phyloP scores from a whole-genome alignment of 2,329 filamentous ascomycete genomes.

The Leptographium radiaticola region DNA sequence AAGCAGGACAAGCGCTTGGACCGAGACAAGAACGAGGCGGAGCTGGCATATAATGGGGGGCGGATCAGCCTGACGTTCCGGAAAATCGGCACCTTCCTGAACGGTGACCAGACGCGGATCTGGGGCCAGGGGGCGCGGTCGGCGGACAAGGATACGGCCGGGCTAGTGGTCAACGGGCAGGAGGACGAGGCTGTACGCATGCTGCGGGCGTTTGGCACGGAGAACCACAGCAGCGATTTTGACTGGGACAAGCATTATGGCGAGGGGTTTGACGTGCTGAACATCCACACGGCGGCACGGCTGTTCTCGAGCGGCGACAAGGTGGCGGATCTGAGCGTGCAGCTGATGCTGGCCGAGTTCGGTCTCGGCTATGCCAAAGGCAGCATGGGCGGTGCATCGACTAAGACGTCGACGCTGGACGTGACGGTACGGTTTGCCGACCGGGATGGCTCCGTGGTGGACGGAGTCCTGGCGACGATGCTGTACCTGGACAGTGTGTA shows the following conservation, averaged over 20 bases:
- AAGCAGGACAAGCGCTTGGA: constrained; percentile 66
- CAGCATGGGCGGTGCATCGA: constrained; percentile 20
- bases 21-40: constrained; percentile 53
- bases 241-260: constrained; percentile 70
- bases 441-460: constrained; percentile 32
- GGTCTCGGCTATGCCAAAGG: constrained; percentile 33
- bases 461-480: constrained; percentile 40
- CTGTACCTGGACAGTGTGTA: constrained; percentile 47
- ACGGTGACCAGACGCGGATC: constrained; percentile 50
- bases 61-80: constrained; percentile 91
- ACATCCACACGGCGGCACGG: constrained; percentile 41
- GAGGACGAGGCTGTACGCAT: constrained; percentile 51
- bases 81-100: constrained; percentile 73
- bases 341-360: constrained; percentile 35
- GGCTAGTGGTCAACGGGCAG: constrained; percentile 55
- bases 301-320: constrained; percentile 36
- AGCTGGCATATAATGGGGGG: constrained; percentile 59
- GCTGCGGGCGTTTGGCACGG: constrained; percentile 67
- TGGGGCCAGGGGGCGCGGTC: constrained; percentile 80
- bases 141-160: constrained; percentile 50
- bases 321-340: constrained; percentile 34
- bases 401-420: constrained; percentile 7
- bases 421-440: constrained; percentile 37
- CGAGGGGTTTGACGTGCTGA: constrained; percentile 69
- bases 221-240: constrained; percentile 64